Evolutionary conservation across 2,329 filamentous ascomycete genomes (phyloP), one percentile per base, ranked within the genome.

Genomic region (Aspergillus alliaceus): DNA sequence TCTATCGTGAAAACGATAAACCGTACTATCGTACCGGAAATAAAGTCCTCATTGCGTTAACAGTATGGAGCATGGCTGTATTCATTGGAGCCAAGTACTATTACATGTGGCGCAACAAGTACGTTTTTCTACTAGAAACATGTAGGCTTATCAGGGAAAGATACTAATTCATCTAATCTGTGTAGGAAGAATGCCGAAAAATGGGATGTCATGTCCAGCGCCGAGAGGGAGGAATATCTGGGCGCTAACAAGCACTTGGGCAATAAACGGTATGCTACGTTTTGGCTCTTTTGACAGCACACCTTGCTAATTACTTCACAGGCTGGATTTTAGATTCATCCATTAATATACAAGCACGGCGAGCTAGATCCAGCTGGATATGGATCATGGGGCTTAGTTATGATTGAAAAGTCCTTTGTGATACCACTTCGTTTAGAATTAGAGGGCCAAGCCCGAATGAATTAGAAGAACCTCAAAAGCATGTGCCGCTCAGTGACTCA

Each of bases 11-110:
- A 18, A 75, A 79, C 55, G 84, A 86, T 55, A 75, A 76, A 6
- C 84, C 84, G 0, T 81, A 82, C 63, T 87, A 86, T 66, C 80
- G 82, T 57, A 77, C 66, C 3, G 84, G 84, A 8, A 87, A 87
- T 71, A 82, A 76, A 24, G 80, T 85, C 3, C 76, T 85, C 49
- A 79, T 87, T 24, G 80, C 75, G 1, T 76, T 87, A 49, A 72
- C 80, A 3, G 76, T 75, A 0, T 76, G 84, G 27, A 78, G 79
- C 20, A 64, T 85, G 8, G 68, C 79, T 0, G 64, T 80, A 0
- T 86, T 86, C 47, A 25, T 86, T 31, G 73, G 70, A 3, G 69
- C 72, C 18, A 77, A 76, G 53, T 57, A 64, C 6, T 78, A 77
- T 61, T 78, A 77, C 53, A 63, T 74, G 6, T 70, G 69, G 66